Conservation (phyloP, 129 eudicot genomes). For the Helichrysum umbraculigerum region DNA sequence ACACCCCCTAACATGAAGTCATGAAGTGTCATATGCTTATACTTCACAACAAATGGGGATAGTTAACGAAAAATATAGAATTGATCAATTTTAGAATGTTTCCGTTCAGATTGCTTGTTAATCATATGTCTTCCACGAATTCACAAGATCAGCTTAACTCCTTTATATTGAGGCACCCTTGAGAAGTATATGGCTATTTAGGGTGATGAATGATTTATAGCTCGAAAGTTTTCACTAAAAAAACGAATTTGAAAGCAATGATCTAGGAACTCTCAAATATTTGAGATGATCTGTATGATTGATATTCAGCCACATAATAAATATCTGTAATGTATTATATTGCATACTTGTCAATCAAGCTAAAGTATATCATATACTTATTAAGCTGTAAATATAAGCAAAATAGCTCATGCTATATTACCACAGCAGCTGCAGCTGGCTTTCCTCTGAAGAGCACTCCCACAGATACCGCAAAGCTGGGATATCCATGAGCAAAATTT, state of each 20-base stretch:
- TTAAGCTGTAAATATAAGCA: not conserved
- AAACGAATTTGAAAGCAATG: not conserved
- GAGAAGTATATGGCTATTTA: not conserved
- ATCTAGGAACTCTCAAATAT: not conserved
- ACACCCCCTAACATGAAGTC: no score
- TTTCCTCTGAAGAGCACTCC: slow-evolving; percentile 87
- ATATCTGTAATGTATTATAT: not conserved
- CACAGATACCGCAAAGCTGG: slow-evolving; percentile 95
- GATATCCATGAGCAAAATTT: slow-evolving; percentile 97
- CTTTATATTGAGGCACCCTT: not conserved
- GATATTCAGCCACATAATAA: not conserved
- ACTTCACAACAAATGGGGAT: slow-evolving; percentile 1
- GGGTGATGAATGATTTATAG: not conserved
- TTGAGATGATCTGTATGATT: not conserved
- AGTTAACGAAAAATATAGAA: not conserved
- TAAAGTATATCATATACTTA: not conserved
- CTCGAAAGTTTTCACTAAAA: not conserved
- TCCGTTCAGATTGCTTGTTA: not conserved
- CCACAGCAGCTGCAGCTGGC: slow-evolving; percentile 98
- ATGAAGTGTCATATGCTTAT: not conserved
- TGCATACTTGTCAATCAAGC: slow-evolving; percentile 2
- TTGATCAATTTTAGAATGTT: not conserved
- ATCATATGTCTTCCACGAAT: not conserved
- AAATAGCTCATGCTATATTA: slow-evolving; percentile 30
- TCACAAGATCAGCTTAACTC: not conserved